phyloP scores from a whole-genome alignment of 768 basidiomycete species.

The Rubroboletus satanas region DNA sequence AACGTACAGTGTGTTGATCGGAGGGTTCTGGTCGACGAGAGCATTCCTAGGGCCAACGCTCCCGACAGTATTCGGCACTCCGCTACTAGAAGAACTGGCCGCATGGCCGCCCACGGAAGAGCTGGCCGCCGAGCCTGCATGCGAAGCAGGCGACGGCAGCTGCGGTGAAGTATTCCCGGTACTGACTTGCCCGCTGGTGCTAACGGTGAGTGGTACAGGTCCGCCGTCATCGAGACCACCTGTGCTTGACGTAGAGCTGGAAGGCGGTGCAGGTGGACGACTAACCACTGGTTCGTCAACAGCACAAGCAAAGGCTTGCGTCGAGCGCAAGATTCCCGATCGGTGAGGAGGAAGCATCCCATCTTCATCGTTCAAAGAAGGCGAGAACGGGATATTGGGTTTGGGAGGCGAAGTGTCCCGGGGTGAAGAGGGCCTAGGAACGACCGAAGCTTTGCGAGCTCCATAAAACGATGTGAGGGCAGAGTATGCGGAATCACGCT shows the following conservation, averaged over 20 bases:
- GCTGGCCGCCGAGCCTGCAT: constrained; percentile 48
- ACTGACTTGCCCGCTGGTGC: constrained; percentile 38
- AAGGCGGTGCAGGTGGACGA: constrained; percentile 34
- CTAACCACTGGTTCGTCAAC: constrained; percentile 25
- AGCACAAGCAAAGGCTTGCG: constrained; percentile 21
- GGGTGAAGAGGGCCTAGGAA: constrained; percentile 27
- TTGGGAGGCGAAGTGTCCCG: constrained; percentile 28
- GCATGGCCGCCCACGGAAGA: constrained; percentile 30
- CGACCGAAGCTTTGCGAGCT: constrained; percentile 20
- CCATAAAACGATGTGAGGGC: constrained; percentile 28
- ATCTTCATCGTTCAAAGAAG: constrained; percentile 26
- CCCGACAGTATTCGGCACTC: constrained; percentile 19
- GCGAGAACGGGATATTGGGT: constrained; percentile 19
- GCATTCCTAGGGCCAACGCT: constrained; percentile 33
- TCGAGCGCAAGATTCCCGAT: constrained; percentile 25
- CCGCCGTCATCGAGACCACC: constrained; percentile 38
- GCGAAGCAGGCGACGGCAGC: constrained; percentile 71
- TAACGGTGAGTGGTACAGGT: constrained; percentile 40
- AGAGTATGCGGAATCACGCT: constrained; percentile 27
- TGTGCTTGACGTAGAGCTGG: constrained; percentile 40
- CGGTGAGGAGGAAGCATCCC: constrained; percentile 34
- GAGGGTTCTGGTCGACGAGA: constrained; percentile 87
- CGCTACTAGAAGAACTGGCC: constrained; percentile 30
- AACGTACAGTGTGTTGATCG: constrained; percentile 99
- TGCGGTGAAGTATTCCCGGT: constrained; percentile 56